These are phyloP conservation scores for Gonapodya prolifera DNA, from an alignment of 192 early-diverging fungal genomes.

Conservation along the genomic window DNA sequence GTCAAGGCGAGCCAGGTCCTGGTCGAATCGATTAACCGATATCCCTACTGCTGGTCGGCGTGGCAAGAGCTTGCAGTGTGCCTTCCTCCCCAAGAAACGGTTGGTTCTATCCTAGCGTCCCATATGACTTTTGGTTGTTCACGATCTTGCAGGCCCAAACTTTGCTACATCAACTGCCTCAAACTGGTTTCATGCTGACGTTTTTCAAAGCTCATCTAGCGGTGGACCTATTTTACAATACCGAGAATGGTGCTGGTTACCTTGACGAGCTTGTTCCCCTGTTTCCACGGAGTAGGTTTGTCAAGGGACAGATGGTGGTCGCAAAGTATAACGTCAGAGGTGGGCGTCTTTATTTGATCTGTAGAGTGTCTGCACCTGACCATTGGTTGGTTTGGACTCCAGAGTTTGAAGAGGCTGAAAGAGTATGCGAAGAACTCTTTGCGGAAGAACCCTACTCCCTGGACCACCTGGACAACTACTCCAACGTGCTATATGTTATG, in stretches of 20 bases:
- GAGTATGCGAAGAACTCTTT: conserved; percentile 56
- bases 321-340: conserved; percentile 38
- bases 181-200: conserved; percentile 26
- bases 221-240: conserved; percentile 30
- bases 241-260: conserved; percentile 13
- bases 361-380: not conserved
- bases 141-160: conserved; percentile 7
- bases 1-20: conserved; percentile 36
- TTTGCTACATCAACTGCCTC: not conserved
- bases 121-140: not conserved
- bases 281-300: conserved; percentile 51
- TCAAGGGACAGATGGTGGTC: conserved; percentile 47
- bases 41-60: conserved; percentile 82
- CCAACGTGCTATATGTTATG: conserved; percentile 74
- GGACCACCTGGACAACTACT: conserved; percentile 73
- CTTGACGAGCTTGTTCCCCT: conserved; percentile 27
- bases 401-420: conserved; percentile 62
- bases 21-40: conserved; percentile 50
- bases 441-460: conserved; percentile 61
- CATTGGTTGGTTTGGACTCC: not conserved
- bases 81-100: conserved; percentile 17
- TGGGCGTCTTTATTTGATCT: not conserved
- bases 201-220: conserved; percentile 33
- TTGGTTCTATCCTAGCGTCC: not conserved
- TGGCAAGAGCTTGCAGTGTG: conserved; percentile 66